Evolutionary conservation across 2,329 filamentous ascomycete genomes (phyloP), one percentile per base, ranked within the genome.

Genomic region (Fusarium decemcellulare): DNA sequence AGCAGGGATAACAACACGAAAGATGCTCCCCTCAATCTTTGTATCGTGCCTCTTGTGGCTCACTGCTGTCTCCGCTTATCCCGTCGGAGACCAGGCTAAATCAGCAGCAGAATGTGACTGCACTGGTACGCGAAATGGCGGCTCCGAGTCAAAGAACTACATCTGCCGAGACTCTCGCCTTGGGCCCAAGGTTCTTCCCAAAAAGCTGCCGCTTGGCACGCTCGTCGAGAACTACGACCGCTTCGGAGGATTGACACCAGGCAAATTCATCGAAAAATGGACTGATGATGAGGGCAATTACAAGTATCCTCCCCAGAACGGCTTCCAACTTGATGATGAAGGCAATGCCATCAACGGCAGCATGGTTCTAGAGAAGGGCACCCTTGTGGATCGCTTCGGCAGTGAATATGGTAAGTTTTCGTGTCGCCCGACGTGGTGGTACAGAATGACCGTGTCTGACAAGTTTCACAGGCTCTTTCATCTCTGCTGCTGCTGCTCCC

Each of bases 361-460:
- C 23, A 76, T 82, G 63, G 80, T 80, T 1, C 72, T 87, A 0
- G 63, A 67, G 2, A 74, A 73, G 0, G 84, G 83, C 12, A 77
- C 79, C n/a, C 75, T 84, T 27, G 65, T 87, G 2, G 84, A 87
- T 71, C 78, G 84, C 2, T 87, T 87, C 51, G 85, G 85, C 1
- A 76, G 76, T 10, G 83, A 85, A 65, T 77, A 76, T 48, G 85
- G 84, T 47, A 75, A 34, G 63, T 57, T 3, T 27, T 18, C 12
- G 23, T 36, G 11, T 39, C 4, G 10, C n/a, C 3, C 3, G 12
- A 1, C 5, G 37, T 30, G 5, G 29, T 18, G 5, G 10, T 14
- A 40, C 18, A 14, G 34, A 16, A 40, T 11, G 1, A 6, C 4
- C 2, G 4, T 9, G 8, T 48, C 59, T 74, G 50, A 74, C 34